Base-by-base conservation (phyloP, 768 basidiomycete genomes). In the Boletus rufocinnamomeus region DNA sequence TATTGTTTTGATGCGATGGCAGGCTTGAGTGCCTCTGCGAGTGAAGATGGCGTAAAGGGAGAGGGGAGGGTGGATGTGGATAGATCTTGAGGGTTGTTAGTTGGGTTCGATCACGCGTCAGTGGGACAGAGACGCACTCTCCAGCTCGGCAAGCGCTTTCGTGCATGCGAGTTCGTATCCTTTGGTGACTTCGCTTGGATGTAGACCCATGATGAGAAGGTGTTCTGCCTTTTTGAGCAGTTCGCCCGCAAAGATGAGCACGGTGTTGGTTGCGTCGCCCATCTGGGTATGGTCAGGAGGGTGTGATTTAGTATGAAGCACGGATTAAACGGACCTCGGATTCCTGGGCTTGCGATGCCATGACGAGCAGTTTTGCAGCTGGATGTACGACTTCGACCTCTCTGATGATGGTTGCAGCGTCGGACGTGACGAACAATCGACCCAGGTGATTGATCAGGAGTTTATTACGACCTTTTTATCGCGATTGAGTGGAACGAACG, bases 341-440 rank as follows among this genome's bases (percentile, higher is more conserved):
- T 72, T 98, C 97, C 72, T 98, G 97, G 14, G 96, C 92, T 69
- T 98, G 95, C 28, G 91, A 93, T 28, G 95, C 93, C 94, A 98
- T 97, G 16, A 98, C 96, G n/a, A 98, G 78, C n/a, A 99, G 80
- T 72, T 98, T 99, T 34, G 95, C 97, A 6, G 96, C 97, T 1
- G 97, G 97, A 74, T 99, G 97, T 17, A 98, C 94, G 56, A 99
- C 94, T 71, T 99, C 97, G 70, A 98, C 87, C 77, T 99, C 97
- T 63, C 89, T 84, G 69, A 99, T 94, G 75, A 99, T 98, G 58
- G 96, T 98, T 14, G 97, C 97, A 11, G 97, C 96, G 84, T 99
- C 96, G 48, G 94, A 96, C 35, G 97, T 99, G 59, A 98, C 95
- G 75, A 98, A 98, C 40, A 98, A 82, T 73, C 87, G 83, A 54